Evolutionary conservation across 345 rosid species (phyloP).

Genomic region (Rhodamnia argentea): DNA sequence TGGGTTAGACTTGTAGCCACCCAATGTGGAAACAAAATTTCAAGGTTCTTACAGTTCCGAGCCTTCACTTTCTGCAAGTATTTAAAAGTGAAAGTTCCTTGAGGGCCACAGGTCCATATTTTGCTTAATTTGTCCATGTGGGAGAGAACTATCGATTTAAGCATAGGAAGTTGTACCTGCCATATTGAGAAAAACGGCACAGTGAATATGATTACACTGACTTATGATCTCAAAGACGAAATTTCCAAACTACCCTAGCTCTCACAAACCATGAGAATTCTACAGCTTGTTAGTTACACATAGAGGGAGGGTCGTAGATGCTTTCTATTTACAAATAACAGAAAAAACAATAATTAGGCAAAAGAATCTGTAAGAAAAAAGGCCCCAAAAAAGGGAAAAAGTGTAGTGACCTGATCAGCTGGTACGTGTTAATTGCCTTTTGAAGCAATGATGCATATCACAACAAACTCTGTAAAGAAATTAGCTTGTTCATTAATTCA

Average conservation of each 20-base stretch:
- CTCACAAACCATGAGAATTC: no score
- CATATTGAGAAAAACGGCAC: no score
- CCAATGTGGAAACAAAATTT: background rate
- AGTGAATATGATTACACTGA: no score
- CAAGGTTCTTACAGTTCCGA: background rate
- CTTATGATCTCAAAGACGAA: no score
- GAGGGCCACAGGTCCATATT: background rate
- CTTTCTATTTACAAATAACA: no score
- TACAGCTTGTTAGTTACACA: background rate
- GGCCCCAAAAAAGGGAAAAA: background rate
- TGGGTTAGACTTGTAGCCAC: background rate
- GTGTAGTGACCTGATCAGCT: background rate
- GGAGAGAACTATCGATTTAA: fast-evolving
- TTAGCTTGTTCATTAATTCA: background rate
- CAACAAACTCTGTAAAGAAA: background rate
- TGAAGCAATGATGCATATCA: background rate
- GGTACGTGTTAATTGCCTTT: background rate
- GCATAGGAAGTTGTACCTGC: background rate
- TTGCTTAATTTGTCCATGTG: background rate
- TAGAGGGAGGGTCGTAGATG: background rate
- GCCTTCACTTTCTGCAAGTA: background rate
- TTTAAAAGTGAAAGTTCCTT: background rate
- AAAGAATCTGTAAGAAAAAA: background rate
- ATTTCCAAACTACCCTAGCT: no score
- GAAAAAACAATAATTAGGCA: no score